Evolutionary conservation across 345 rosid species (phyloP), one percentile per base, ranked within the genome.

Genomic region (Sapria himalayana): DNA sequence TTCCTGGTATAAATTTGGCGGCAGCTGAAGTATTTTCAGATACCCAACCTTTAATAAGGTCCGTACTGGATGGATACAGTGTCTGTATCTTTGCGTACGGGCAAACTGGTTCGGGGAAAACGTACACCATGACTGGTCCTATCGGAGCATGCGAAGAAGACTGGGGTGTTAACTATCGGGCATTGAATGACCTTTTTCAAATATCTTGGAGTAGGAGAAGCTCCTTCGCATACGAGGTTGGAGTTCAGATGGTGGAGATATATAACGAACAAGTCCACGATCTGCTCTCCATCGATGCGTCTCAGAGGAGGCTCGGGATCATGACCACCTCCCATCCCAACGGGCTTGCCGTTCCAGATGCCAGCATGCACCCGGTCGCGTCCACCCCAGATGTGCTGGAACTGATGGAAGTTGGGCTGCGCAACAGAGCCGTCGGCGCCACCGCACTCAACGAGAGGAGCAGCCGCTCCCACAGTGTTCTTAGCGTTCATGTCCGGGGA

Each of bases 41-140:
- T 34, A 67, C 72, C 22, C 74, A 72, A 58, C 85, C 92, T 0
- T 57, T 81, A 62, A 60, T 81, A 36, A 66, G 78, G 15, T 81
- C 80, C 15, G 89, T 67, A 2, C 74, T 81, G 35, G 94, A 86
- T 66, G 97, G 97, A 13, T 81, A 64, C 47, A 76, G 72, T 43
- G 94, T 74, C 2, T 82, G 98, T 49, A 82, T 89, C 56, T 82
- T 86, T 63, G 97, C 97, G 25, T 86, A 86, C 39, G 97, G 97
- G n/a, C 97, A 86, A 64, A 86, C 97, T 23, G 94, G 97, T 49
- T 86, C 94, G 0, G 97, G 97, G 12, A 86, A 86, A 60, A 86
- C 97, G 3, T 65, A 78, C 57, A 86, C 94, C 4, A 86, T 81
- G 97, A 69, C 52, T 22, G 97, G 97, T 57, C 97, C 94, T 11